Evolutionary conservation across 106 monocot genomes (phyloP).

Genomic region (Agapanthus africanus): DNA sequence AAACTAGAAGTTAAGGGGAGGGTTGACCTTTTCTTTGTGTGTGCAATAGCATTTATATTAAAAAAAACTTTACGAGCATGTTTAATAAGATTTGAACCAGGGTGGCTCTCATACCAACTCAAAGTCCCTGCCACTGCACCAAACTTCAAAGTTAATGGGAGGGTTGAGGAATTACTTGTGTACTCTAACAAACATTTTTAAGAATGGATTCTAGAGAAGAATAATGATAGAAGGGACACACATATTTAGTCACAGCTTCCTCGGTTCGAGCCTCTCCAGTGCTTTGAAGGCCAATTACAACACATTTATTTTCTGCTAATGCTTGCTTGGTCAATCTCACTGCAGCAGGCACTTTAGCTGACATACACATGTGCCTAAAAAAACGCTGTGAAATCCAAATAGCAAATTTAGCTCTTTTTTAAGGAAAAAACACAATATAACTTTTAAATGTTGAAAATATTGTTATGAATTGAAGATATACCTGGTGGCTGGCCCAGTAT

Average conservation of each 20-base stretch:
- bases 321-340: constrained; percentile 81
- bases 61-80: too few species aligned
- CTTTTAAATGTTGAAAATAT: not conserved
- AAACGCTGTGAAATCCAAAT: constrained; percentile 62
- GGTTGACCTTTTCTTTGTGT: too few species aligned
- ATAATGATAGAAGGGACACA: constrained; percentile 18
- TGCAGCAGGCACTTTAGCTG: constrained; percentile 87
- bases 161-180: too few species aligned
- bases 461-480: constrained; percentile 6
- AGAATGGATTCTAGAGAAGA: not conserved
- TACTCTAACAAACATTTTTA: not conserved
- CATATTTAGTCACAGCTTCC: constrained; percentile 97
- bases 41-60: too few species aligned
- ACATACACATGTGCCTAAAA: constrained; percentile 96
- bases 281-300: constrained; percentile 96
- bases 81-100: too few species aligned
- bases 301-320: constrained; percentile 77
- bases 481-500: constrained; percentile 99
- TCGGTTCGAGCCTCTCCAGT: constrained; percentile 98
- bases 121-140: too few species aligned
- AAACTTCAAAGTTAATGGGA: too few species aligned
- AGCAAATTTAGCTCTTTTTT: not conserved
- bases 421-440: not conserved
- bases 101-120: too few species aligned
- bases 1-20: too few species aligned